A percentile compares a stretch with the other conserved stretches of the same genome.
phyloP scores from a whole-genome alignment of 345 rosid genomes.

The Zanthoxylum bungeanum region DNA sequence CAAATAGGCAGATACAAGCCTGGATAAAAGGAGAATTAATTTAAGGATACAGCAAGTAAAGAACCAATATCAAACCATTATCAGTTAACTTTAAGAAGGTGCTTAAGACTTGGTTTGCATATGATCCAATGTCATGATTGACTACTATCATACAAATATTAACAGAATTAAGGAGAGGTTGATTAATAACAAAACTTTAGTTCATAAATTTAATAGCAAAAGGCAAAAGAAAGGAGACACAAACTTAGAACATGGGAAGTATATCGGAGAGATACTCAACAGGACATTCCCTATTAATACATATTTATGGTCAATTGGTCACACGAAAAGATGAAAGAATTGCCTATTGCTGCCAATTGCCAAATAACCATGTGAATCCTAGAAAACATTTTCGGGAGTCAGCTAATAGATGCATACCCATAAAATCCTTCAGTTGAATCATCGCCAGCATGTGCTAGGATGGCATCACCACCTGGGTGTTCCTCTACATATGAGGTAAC shows the following conservation, averaged over 20 bases:
- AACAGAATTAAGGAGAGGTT: not conserved
- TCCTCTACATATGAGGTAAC: conserved; percentile 92
- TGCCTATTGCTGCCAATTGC: not conserved
- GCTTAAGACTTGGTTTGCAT: not conserved
- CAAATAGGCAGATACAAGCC: not conserved
- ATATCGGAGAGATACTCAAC: not conserved
- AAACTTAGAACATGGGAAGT: too few species aligned
- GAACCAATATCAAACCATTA: not conserved
- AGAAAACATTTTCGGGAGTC: not conserved
- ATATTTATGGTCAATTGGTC: not conserved
- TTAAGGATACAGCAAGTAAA: not conserved
- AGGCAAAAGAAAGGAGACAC: not conserved
- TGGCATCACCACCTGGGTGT: conserved; percentile 96
- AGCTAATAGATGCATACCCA: conserved; percentile 45
- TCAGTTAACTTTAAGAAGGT: not conserved
- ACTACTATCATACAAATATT: not conserved
- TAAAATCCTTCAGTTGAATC: conserved; percentile 91
- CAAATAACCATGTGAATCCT: not conserved
- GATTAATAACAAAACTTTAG: not conserved
- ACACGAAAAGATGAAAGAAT: not conserved
- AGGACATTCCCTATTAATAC: not conserved
- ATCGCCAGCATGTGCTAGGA: conserved; percentile 83
- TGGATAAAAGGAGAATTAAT: not conserved
- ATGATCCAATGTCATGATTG: not conserved
- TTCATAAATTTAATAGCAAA: not conserved